Percentiles rank a stretch among this genome's conserved stretches.
Conservation (phyloP, 2,329 filamentous ascomycete genomes). For the Aspergillus cejpii region DNA sequence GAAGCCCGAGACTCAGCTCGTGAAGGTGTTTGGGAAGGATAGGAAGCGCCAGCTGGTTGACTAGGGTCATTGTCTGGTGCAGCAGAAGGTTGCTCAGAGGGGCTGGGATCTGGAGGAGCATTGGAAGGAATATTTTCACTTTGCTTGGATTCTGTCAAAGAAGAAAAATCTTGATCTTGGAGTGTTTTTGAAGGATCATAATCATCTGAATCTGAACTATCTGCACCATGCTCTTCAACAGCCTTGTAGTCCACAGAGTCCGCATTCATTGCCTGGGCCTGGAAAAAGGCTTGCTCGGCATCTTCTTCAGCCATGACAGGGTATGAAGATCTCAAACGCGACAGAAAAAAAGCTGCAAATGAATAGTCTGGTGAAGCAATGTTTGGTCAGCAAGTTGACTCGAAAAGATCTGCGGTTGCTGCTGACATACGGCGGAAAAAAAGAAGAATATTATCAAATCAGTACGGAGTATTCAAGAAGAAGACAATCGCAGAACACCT, state of each 20-base stretch:
- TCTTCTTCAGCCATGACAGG: slow-evolving; percentile 48
- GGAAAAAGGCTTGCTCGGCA: slow-evolving; percentile 49
- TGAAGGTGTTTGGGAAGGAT: slow-evolving; percentile 30
- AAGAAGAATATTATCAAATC: not conserved
- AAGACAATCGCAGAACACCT: not conserved
- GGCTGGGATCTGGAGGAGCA: slow-evolving; percentile 18
- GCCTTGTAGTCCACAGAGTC: slow-evolving; percentile 35
- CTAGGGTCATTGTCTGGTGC: slow-evolving; percentile 26
- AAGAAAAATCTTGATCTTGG: slow-evolving; percentile 36
- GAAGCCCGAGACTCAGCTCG: slow-evolving; percentile 32
- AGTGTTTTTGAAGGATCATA: slow-evolving; percentile 48
- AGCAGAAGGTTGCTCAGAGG: slow-evolving; percentile 18
- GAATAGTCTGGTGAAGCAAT: slow-evolving; percentile 2
- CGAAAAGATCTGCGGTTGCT: not conserved
- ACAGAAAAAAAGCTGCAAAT: slow-evolving; percentile 6
- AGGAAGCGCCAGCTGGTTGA: slow-evolving; percentile 23
- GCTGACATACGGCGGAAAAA: not conserved
- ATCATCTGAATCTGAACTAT: slow-evolving; percentile 52
- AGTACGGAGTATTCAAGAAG: not conserved
- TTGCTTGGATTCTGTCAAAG: slow-evolving; percentile 27
- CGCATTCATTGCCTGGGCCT: slow-evolving; percentile 43
- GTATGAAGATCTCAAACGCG: slow-evolving; percentile 9
- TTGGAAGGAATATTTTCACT: slow-evolving; percentile 26
- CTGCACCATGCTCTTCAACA: slow-evolving; percentile 49
- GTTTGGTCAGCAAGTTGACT: slow-evolving; percentile 1